Evolutionary conservation across 2,329 filamentous ascomycete species (phyloP).

Genomic region (Helminthosporium solani): DNA sequence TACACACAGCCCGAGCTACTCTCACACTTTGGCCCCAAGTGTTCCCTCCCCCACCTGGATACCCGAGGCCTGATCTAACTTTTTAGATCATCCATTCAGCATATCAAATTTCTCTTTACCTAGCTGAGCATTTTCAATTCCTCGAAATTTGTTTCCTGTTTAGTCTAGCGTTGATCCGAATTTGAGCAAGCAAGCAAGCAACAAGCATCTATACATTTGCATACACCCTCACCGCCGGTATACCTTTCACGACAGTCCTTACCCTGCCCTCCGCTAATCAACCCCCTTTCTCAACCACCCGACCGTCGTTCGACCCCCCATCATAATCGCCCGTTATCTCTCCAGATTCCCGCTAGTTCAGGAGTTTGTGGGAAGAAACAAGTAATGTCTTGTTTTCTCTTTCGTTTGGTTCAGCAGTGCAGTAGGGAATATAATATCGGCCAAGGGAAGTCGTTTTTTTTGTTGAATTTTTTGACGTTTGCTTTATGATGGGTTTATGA

Average conservation of each 20-base stretch:
- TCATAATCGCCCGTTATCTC: slow-evolving; percentile 2
- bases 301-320: not conserved
- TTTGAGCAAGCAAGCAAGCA: slow-evolving; percentile 10
- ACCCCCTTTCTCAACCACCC: not conserved
- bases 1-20: not conserved
- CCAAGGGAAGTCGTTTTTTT: slow-evolving; percentile 13
- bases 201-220: slow-evolving; percentile 17
- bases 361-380: slow-evolving; percentile 6
- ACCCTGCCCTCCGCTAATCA: slow-evolving; percentile 2
- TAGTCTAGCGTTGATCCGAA: slow-evolving; percentile 15
- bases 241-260: slow-evolving; percentile 16
- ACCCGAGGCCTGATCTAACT: slow-evolving; percentile 13
- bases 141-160: slow-evolving; percentile 5
- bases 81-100: slow-evolving; percentile 7
- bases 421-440: slow-evolving; percentile 17
- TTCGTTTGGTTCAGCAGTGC: slow-evolving; percentile 9
- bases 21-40: slow-evolving; percentile 7
- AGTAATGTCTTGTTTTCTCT: slow-evolving; percentile 15
- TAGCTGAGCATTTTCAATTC: slow-evolving; percentile 2
- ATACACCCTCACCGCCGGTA: slow-evolving; percentile 23
- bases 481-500: slow-evolving; percentile 6
- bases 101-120: slow-evolving; percentile 9
- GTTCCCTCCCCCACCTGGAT: slow-evolving; percentile 8
- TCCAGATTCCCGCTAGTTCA: slow-evolving; percentile 9
- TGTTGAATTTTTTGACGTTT: slow-evolving; percentile 16